Conservation (phyloP, 495 filamentous ascomycete species). For the Neurospora cerealis region DNA sequence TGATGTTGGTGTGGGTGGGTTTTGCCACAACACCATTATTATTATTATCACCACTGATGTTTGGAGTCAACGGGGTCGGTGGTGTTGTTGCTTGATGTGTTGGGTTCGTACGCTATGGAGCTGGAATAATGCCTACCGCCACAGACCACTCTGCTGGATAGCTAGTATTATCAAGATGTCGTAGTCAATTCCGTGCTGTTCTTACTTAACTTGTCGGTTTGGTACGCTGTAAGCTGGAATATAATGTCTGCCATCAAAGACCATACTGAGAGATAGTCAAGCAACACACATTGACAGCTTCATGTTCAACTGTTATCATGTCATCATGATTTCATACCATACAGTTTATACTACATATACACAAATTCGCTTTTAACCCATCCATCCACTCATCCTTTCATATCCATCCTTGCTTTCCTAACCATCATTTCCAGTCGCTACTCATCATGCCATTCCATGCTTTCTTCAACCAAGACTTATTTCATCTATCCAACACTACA, state of each 20-base stretch:
- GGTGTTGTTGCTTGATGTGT: background rate
- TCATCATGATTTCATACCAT: background rate
- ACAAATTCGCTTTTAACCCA: background rate
- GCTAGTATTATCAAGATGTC: too few relatives aligned
- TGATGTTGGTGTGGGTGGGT: background rate
- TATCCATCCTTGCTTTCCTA: background rate
- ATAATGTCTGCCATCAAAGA: background rate
- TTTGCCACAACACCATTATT: background rate
- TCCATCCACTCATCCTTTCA: background rate
- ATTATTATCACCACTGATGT: background rate
- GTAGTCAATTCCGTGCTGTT: background rate
- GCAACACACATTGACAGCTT: background rate
- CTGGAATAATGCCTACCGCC: background rate
- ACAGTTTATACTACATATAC: background rate
- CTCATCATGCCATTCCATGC: background rate
- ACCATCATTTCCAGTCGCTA: background rate
- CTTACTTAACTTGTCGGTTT: background rate
- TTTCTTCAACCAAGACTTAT: background rate
- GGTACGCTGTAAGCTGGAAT: background rate
- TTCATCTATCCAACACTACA: background rate
- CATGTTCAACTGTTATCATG: background rate
- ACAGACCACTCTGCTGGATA: background rate
- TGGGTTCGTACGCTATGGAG: background rate
- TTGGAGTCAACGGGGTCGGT: background rate
- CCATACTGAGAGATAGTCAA: background rate